phyloP scores from a whole-genome alignment of 2,329 filamentous ascomycete species.

The Hansfordia pulvinata region DNA sequence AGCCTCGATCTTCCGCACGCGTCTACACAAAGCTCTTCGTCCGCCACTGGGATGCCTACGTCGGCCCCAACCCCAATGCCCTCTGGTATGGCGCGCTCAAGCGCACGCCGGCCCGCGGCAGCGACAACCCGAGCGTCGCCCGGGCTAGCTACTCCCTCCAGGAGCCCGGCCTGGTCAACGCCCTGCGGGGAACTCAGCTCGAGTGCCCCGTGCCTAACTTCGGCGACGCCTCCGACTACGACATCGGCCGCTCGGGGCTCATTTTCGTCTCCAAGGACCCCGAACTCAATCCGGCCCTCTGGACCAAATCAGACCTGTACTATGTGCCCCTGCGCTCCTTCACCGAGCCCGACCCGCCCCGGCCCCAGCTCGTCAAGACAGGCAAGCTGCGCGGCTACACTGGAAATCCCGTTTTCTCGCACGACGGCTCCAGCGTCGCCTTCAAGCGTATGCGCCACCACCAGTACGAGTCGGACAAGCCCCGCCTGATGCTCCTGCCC shows the following conservation, averaged over 20 bases:
- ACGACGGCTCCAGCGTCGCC: slow-evolving; percentile 54
- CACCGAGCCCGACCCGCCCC: slow-evolving; percentile 31
- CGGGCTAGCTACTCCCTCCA: slow-evolving; percentile 26
- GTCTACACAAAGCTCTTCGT: slow-evolving; percentile 67
- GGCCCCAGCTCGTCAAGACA: slow-evolving; percentile 40
- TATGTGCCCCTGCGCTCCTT: slow-evolving; percentile 53
- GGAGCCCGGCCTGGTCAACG: slow-evolving; percentile 41
- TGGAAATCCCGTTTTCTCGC: slow-evolving; percentile 57
- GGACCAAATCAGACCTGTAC: slow-evolving; percentile 76
- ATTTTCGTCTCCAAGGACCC: slow-evolving; percentile 68
- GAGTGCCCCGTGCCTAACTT: slow-evolving; percentile 65
- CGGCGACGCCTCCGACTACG: slow-evolving; percentile 69
- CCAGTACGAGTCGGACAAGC: slow-evolving; percentile 73
- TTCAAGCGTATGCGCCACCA: slow-evolving; percentile 68
- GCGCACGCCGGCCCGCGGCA: slow-evolving; percentile 16
- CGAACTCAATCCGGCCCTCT: slow-evolving; percentile 52
- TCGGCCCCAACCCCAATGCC: slow-evolving; percentile 52
- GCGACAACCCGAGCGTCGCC: slow-evolving; percentile 19
- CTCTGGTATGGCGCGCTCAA: slow-evolving; percentile 59
- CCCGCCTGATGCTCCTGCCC: slow-evolving; percentile 50
- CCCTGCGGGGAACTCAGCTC: slow-evolving; percentile 43
- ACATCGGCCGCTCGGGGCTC: slow-evolving; percentile 52
- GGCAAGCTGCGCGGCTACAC: slow-evolving; percentile 50
- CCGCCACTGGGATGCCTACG: slow-evolving; percentile 73
- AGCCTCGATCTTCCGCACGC: slow-evolving; percentile 48